phyloP scores from a whole-genome alignment of 2,329 filamentous ascomycete species.

The Ceratocystis colombiana region DNA sequence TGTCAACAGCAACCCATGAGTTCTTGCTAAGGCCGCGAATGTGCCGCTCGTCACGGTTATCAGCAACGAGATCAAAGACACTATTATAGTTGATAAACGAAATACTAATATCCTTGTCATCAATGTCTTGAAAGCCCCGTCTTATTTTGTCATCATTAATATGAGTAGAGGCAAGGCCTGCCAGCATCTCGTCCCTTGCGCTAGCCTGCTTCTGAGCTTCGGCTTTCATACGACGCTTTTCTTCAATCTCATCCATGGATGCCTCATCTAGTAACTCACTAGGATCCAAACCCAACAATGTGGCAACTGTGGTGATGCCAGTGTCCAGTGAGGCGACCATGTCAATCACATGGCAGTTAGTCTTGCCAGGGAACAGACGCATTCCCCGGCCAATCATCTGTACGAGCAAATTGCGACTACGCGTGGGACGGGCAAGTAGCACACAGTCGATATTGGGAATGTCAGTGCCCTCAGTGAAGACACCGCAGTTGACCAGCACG shows the following conservation, averaged over 20 bases:
- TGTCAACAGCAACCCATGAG: slow-evolving; percentile 73
- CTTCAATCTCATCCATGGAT: slow-evolving; percentile 51
- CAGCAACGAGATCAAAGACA: slow-evolving; percentile 79
- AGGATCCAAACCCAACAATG: slow-evolving; percentile 85
- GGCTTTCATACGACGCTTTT: slow-evolving; percentile 31
- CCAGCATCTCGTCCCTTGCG: slow-evolving; percentile 15
- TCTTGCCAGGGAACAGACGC: slow-evolving; percentile 68
- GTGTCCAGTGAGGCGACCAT: slow-evolving; percentile 79
- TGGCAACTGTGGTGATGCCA: slow-evolving; percentile 82
- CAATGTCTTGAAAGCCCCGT: neutral
- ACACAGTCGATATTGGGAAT: slow-evolving; percentile 97
- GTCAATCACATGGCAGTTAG: slow-evolving; percentile 89
- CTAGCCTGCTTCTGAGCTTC: slow-evolving; percentile 38
- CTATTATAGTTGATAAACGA: slow-evolving; percentile 86
- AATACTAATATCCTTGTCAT: slow-evolving; percentile 35
- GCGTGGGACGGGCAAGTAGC: slow-evolving; percentile 74
- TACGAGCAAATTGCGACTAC: slow-evolving; percentile 82
- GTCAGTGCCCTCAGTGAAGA: slow-evolving; percentile 95
- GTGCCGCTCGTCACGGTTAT: slow-evolving; percentile 66
- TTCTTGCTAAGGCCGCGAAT: slow-evolving; percentile 65
- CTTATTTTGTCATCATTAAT: too few relatives aligned
- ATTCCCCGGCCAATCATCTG: slow-evolving; percentile 98
- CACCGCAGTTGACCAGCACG: slow-evolving; percentile 85
- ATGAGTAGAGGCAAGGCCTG: neutral
- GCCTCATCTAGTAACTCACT: slow-evolving; percentile 61